Evolutionary conservation across 176 grass and related monocot species (phyloP), one percentile per base, ranked within the genome.

Genomic region (Panicum miliaceum): DNA sequence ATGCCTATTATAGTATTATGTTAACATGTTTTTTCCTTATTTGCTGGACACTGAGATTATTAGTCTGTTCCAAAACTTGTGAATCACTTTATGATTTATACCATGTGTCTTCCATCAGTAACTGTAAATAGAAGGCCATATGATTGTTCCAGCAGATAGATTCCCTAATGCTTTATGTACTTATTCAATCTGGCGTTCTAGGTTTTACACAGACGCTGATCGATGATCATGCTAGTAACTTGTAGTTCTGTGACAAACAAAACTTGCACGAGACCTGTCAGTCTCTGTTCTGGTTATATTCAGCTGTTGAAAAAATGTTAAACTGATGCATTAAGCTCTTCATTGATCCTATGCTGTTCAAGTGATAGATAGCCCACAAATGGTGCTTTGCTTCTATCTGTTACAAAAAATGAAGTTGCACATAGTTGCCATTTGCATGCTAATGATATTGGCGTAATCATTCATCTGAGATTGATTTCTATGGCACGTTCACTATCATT

Each of bases 231-330:
- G 76, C 40, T 80, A 35, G 15, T 66, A 76, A 41, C 22, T 53
- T 66, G 20, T 53, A 59, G 54, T 88, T 62, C 36, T 64, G 74
- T 81, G 32, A 78, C 59, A 50, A 75, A 25, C 84, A 73, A 81
- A 83, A 34, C 19, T 72, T 70, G 26, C 19, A 15, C 15, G 42
- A 34, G 41, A 63, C 16, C 32, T 63, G 45, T 40, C 42, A 51
- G 34, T 88, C 19, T 41, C 13, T 48, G 12, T 78, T 83, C 4
- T 68, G 12, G 71, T 62, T 88, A 82, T 22, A 46, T 69, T 82
- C 38, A 68, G 59, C 16, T 62, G 2, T 77, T 53, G 23, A 67
- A 75, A 46, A 75, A 75, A 59, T 32, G 58, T 76, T 77, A 87
- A 52, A 63, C 42, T 82, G 29, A 69, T 48, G 42, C 59, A 77